phyloP scores from a whole-genome alignment of 2,329 filamentous ascomycete species.

The Neopestalotiopsis sp. region DNA sequence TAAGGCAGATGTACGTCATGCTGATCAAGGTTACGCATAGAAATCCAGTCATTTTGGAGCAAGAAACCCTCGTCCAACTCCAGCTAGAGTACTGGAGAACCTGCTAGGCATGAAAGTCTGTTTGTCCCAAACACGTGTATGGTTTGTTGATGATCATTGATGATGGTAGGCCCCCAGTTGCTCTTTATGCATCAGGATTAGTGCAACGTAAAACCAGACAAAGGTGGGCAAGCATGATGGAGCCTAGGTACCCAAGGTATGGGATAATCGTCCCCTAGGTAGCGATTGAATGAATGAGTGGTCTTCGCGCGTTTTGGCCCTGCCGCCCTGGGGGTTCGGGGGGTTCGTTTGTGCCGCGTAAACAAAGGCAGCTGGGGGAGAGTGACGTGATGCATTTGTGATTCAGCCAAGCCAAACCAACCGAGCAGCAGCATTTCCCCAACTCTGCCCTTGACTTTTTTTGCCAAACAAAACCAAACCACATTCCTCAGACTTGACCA shows the following conservation, averaged over 20 bases:
- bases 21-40: neutral
- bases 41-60: neutral
- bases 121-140: neutral
- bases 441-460: neutral
- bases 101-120: neutral
- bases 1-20: constrained; percentile 7
- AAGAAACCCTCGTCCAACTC: neutral
- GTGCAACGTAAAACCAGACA: neutral
- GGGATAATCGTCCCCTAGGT: neutral
- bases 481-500: constrained; percentile 17
- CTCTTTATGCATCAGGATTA: neutral
- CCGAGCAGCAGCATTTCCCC: neutral
- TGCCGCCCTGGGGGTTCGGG: neutral
- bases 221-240: neutral
- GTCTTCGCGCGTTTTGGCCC: neutral
- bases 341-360: constrained; percentile 21
- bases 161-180: neutral
- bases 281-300: neutral
- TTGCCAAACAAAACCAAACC: constrained; percentile 22
- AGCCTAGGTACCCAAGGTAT: neutral
- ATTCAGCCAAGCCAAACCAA: constrained; percentile 26
- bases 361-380: constrained; percentile 27
- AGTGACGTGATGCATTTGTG: constrained; percentile 40
- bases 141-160: constrained; percentile 3
- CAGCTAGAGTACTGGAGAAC: neutral